These are phyloP conservation scores for Cylindrodendrum hubeiense DNA, from an alignment of 2,329 filamentous ascomycete genomes.

Conservation along the genomic window DNA sequence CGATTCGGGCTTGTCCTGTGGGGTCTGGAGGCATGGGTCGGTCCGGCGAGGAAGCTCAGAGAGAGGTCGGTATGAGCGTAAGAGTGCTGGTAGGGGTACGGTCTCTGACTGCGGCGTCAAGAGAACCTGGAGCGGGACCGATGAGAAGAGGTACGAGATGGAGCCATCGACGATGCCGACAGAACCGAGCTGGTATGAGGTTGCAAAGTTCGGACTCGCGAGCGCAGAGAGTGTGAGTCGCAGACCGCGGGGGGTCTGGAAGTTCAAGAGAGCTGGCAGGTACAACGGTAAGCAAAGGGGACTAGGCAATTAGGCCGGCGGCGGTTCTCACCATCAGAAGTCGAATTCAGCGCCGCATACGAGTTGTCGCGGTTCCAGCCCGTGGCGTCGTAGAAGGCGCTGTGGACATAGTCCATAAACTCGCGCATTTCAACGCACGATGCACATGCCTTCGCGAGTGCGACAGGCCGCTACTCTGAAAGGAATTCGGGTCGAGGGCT, in stretches of 20 bases:
- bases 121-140: constrained; percentile 77
- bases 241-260: constrained; percentile 85
- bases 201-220: constrained; percentile 92
- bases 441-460: constrained; percentile 45
- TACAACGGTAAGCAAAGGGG: constrained; percentile 32
- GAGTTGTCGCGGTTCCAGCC: constrained; percentile 94
- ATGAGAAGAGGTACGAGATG: constrained; percentile 97
- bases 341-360: constrained; percentile 87
- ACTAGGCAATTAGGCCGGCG: constrained; percentile 4
- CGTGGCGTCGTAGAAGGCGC: constrained; percentile 87
- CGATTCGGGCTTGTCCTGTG: constrained; percentile 54
- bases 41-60: constrained; percentile 65
- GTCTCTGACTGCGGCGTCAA: constrained; percentile 76
- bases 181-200: constrained; percentile 91
- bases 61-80: constrained; percentile 86
- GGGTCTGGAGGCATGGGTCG: constrained; percentile 38
- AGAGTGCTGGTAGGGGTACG: constrained; percentile 81
- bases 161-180: constrained; percentile 94
- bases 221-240: constrained; percentile 91
- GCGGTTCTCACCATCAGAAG: constrained; percentile 74
- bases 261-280: constrained; percentile 82
- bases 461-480: constrained; percentile 16
- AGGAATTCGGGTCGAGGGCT: background rate
- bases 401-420: constrained; percentile 97
- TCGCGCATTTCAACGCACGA: constrained; percentile 77